These are phyloP conservation scores for Grosmannia serpens DNA, from an alignment of 2,329 filamentous ascomycete species.

Conservation along the genomic window DNA sequence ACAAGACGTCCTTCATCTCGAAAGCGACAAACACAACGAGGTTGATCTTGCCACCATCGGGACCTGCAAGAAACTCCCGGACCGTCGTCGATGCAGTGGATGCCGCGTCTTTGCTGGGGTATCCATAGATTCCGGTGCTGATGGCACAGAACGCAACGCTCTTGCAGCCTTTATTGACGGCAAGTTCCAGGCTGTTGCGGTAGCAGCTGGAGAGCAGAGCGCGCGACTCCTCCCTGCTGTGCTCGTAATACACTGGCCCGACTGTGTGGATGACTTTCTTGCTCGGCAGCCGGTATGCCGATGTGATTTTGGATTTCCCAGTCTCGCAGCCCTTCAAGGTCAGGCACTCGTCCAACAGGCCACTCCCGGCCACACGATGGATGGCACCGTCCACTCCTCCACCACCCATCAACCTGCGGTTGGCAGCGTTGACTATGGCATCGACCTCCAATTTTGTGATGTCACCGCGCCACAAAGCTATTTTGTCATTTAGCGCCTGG, in stretches of 20 bases:
- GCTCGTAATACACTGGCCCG: constrained; percentile 59
- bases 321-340: constrained; percentile 60
- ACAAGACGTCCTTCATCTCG: constrained; percentile 60
- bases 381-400: constrained; percentile 89
- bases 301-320: constrained; percentile 73
- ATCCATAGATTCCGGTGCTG: constrained; percentile 85
- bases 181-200: constrained; percentile 57
- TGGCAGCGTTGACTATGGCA: constrained; percentile 90
- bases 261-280: constrained; percentile 81
- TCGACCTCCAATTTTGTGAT: constrained; percentile 71
- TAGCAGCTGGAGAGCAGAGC: constrained; percentile 54
- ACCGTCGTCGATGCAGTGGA: constrained; percentile 53
- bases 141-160: constrained; percentile 75
- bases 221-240: constrained; percentile 29
- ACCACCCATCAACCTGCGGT: constrained; percentile 64
- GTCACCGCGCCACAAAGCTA: constrained; percentile 62
- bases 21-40: constrained; percentile 81
- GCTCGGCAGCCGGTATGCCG: constrained; percentile 63
- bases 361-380: constrained; percentile 65
- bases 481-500: constrained; percentile 53
- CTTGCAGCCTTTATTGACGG: constrained; percentile 51
- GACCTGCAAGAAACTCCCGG: constrained; percentile 39
- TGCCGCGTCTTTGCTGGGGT: constrained; percentile 64
- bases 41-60: constrained; percentile 42
- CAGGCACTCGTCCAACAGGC: constrained; percentile 59